A percentile compares a stretch with the other conserved stretches of the same genome.
phyloP scores from a whole-genome alignment of 2,329 filamentous ascomycete genomes.

The Penicillium sp. region DNA sequence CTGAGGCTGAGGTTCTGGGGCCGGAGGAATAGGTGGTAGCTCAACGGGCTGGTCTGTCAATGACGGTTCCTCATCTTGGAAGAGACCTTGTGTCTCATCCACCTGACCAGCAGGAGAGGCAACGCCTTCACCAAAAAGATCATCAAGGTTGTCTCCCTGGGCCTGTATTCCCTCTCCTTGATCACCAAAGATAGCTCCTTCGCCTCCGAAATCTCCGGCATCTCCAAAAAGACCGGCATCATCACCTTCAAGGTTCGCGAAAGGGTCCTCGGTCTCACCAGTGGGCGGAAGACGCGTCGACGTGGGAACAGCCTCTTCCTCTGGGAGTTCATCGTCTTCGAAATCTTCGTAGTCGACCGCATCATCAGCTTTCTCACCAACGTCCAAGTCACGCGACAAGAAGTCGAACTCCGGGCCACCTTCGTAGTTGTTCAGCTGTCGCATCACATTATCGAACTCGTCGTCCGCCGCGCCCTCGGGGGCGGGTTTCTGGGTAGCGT shows the following conservation, averaged over 20 bases:
- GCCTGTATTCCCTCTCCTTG: constrained; percentile 24
- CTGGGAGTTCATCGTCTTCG: constrained; percentile 84
- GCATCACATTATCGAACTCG: constrained; percentile 44
- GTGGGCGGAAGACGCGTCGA: constrained; percentile 41
- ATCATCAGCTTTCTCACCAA: constrained; percentile 81
- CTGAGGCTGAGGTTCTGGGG: constrained; percentile 18
- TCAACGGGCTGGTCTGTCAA: constrained; percentile 18
- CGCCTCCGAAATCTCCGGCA: constrained; percentile 4
- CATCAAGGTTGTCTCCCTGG: constrained; percentile 45
- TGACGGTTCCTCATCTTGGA: constrained; percentile 28
- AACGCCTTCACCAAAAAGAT: constrained; percentile 48
- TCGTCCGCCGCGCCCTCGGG: constrained; percentile 35
- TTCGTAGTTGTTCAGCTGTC: constrained; percentile 41
- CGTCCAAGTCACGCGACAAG: constrained; percentile 40
- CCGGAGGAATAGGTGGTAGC: constrained; percentile 18
- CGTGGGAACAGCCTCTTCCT: constrained; percentile 45
- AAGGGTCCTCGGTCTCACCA: constrained; percentile 54
- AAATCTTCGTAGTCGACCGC: constrained; percentile 90
- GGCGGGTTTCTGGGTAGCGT: constrained; percentile 33
- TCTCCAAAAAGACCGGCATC: constrained; percentile 31
- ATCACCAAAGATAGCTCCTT: constrained; percentile 28
- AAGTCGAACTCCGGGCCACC: constrained; percentile 40
- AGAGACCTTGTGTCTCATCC: constrained; percentile 34
- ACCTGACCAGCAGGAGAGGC: constrained; percentile 34
- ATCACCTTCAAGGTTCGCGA: constrained; percentile 37